These are phyloP conservation scores for Globisporangium apiculatum DNA, from an alignment of 352 stramenopile species.

Conservation along the genomic window DNA sequence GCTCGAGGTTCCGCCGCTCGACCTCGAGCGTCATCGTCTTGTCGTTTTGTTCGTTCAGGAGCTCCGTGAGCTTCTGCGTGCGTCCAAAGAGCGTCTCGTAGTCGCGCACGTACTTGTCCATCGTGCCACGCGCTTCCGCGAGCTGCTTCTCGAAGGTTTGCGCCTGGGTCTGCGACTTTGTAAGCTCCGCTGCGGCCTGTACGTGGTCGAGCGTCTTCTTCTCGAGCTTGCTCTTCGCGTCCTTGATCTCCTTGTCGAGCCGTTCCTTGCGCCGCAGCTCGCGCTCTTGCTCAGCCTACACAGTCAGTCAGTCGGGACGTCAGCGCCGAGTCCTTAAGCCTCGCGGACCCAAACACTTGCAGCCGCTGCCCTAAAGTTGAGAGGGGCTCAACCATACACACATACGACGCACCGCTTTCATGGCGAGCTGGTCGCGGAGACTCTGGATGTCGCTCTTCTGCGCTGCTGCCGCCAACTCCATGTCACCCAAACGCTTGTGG, in stretches of 20 bases:
- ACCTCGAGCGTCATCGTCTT: slow-evolving; percentile 82
- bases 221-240: slow-evolving; percentile 86
- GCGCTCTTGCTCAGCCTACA: slow-evolving; percentile 77
- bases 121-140: slow-evolving; percentile 65
- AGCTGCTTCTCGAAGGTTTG: slow-evolving; percentile 85
- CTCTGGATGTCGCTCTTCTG: slow-evolving; percentile 78
- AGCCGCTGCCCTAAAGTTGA: too few species aligned
- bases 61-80: slow-evolving; percentile 89
- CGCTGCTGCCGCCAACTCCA: slow-evolving; percentile 40
- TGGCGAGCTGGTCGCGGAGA: slow-evolving; percentile 80
- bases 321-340: too few species aligned
- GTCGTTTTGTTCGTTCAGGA: slow-evolving; percentile 91
- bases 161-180: slow-evolving; percentile 62
- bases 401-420: slow-evolving; percentile 45
- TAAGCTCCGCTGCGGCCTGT: slow-evolving; percentile 39
- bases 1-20: slow-evolving; percentile 71
- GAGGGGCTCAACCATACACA: neutral
- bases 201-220: slow-evolving; percentile 66
- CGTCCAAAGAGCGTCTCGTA: slow-evolving; percentile 89
- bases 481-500: slow-evolving; percentile 55
- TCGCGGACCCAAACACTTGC: too few species aligned
- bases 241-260: slow-evolving; percentile 91
- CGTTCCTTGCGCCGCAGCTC: slow-evolving; percentile 86
- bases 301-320: neutral
- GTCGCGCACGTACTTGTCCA: slow-evolving; percentile 92